Evolutionary conservation across 2,329 filamentous ascomycete species (phyloP).

Genomic region (Plenodomus lindquistii): DNA sequence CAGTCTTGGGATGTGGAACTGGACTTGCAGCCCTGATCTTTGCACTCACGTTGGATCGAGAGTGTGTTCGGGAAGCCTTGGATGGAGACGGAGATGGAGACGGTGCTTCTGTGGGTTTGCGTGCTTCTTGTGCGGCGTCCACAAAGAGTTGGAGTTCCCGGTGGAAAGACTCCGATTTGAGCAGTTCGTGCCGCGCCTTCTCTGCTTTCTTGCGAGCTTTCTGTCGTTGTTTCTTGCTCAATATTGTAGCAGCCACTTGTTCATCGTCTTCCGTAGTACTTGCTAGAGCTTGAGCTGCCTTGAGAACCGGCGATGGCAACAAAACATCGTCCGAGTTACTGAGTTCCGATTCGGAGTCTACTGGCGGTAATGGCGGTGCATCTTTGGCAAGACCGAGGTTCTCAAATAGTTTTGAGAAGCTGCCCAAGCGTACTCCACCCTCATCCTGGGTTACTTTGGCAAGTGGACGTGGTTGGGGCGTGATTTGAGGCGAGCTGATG

Average conservation of each 20-base stretch:
- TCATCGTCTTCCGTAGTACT: constrained; percentile 1
- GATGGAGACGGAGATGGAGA: constrained; percentile 1
- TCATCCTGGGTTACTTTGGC: constrained; percentile 10
- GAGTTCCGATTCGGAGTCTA: constrained; percentile 32
- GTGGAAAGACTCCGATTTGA: background rate
- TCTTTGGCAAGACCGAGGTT: constrained; percentile 44
- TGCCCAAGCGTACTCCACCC: constrained; percentile 43
- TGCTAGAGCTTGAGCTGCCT: background rate
- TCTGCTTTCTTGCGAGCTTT: constrained; percentile 31
- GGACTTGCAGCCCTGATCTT: constrained; percentile 30
- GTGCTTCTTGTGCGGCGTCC: background rate
- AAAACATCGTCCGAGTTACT: constrained; percentile 52
- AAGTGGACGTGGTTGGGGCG: constrained; percentile 8
- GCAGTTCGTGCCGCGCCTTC: constrained; percentile 17
- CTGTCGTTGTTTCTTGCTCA: constrained; percentile 33
- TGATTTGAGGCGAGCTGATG: constrained; percentile 24
- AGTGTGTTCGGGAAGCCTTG: constrained; percentile 11
- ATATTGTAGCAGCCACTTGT: constrained; percentile 1
- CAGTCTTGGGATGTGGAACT: background rate
- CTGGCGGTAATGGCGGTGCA: constrained; percentile 19
- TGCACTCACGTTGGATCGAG: constrained; percentile 34
- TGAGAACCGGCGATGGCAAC: constrained; percentile 17
- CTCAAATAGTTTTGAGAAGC: constrained; percentile 53
- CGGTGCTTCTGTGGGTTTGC: background rate
- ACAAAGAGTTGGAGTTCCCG: background rate